Conservation (phyloP, 2,329 filamentous ascomycete genomes). For the Eurotiales sp. region DNA sequence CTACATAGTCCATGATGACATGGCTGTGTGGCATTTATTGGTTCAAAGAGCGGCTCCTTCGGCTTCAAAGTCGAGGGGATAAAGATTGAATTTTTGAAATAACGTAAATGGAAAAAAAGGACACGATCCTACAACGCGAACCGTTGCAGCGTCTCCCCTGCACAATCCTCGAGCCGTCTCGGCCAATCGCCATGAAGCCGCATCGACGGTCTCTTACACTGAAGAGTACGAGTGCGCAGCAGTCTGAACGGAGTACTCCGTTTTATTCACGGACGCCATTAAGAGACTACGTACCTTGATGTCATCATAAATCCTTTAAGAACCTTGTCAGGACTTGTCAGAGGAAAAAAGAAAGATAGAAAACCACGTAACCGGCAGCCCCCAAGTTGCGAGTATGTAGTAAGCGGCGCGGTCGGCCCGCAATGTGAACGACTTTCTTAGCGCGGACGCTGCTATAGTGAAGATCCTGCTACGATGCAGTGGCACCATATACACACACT, state of each 20-base stretch:
- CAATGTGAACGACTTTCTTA: no score
- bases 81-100: background rate
- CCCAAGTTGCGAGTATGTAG: background rate
- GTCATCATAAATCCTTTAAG: background rate
- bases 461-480: conserved; percentile 4
- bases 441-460: background rate
- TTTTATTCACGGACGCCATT: no score
- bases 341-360: no score
- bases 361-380: background rate
- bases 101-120: background rate
- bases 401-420: no score
- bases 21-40: conserved; percentile 1
- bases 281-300: no score
- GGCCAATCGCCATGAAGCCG: background rate
- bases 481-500: no score
- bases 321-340: no score
- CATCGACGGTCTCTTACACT: conserved; percentile 2
- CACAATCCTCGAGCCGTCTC: background rate
- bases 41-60: background rate
- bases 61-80: background rate
- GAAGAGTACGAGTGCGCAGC: background rate
- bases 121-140: conserved; percentile 9
- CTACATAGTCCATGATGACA: no score
- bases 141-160: no score
- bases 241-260: no score